Evolutionary conservation across 1,284 basidiomycete genomes (phyloP).

Genomic region (Ustilago shanxiensis): DNA sequence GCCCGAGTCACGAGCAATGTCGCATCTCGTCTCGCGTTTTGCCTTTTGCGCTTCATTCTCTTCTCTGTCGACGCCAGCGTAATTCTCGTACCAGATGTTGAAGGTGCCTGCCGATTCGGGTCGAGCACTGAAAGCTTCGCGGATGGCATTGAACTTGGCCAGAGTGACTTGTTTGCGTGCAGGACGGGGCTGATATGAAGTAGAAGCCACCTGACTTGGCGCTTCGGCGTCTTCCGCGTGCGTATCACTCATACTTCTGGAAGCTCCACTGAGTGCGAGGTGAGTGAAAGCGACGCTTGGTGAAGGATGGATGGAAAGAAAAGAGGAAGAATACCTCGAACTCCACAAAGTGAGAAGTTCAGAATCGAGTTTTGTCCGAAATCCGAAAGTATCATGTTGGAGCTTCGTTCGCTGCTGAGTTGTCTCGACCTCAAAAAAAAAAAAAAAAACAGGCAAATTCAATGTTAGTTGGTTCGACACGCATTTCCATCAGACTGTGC

Average conservation of each 20-base stretch:
- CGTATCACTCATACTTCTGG: constrained; percentile 32
- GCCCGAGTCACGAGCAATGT: constrained; percentile 87
- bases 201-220: constrained; percentile 29
- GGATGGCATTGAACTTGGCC: constrained; percentile 62
- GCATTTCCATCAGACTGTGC: neutral
- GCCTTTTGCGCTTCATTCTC: constrained; percentile 76
- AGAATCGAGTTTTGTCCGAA: constrained; percentile 9
- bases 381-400: constrained; percentile 12
- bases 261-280: neutral
- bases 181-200: constrained; percentile 57
- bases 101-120: constrained; percentile 61
- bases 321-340: neutral
- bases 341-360: neutral
- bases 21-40: constrained; percentile 90
- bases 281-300: constrained; percentile 10
- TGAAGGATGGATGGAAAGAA: neutral
- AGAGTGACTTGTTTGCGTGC: constrained; percentile 65
- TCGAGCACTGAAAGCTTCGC: constrained; percentile 55
- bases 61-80: constrained; percentile 78
- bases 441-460: neutral
- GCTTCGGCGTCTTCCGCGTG: constrained; percentile 7
- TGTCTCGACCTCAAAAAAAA: no score
- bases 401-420: constrained; percentile 3
- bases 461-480: neutral
- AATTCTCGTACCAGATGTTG: constrained; percentile 99